Percentiles rank a stretch among this genome's conserved stretches.
phyloP scores from a whole-genome alignment of 345 rosid genomes.

The Populus pruinosa region DNA sequence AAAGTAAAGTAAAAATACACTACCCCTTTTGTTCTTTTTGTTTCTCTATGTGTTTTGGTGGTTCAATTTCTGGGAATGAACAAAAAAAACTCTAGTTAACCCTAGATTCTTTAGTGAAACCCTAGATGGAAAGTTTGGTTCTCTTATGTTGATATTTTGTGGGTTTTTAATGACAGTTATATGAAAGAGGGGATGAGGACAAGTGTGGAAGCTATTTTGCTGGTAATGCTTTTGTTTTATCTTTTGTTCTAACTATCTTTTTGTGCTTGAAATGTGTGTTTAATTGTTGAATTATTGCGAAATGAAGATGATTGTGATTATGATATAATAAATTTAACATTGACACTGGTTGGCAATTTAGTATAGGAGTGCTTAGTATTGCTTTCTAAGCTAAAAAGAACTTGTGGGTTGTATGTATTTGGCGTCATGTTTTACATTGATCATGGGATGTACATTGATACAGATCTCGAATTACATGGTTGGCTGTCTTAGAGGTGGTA shows the following conservation, averaged over 20 bases:
- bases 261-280: not conserved
- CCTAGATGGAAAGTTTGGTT: slow-evolving; percentile 5
- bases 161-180: slow-evolving; percentile 48
- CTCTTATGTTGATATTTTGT: not conserved
- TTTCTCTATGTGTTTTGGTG: slow-evolving; percentile 5
- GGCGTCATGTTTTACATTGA: not conserved
- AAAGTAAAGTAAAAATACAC: slow-evolving; percentile 68
- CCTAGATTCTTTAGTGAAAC: not conserved
- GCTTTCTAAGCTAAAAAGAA: not conserved
- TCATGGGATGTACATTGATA: not conserved
- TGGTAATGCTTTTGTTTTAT: slow-evolving; percentile 44
- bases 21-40: not conserved
- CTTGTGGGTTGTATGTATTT: not conserved
- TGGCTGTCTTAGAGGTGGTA: no score
- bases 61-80: slow-evolving; percentile 8
- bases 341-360: no score
- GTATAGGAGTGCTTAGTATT: not conserved
- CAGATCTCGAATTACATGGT: not conserved
- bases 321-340: no score
- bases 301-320: not conserved
- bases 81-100: not conserved
- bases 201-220: slow-evolving; percentile 86
- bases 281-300: not conserved
- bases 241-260: not conserved
- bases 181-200: slow-evolving; percentile 98